These are phyloP conservation scores for Aaosphaeria pasadenensis DNA, from an alignment of 2,329 filamentous ascomycete genomes.

Conservation along the genomic window DNA sequence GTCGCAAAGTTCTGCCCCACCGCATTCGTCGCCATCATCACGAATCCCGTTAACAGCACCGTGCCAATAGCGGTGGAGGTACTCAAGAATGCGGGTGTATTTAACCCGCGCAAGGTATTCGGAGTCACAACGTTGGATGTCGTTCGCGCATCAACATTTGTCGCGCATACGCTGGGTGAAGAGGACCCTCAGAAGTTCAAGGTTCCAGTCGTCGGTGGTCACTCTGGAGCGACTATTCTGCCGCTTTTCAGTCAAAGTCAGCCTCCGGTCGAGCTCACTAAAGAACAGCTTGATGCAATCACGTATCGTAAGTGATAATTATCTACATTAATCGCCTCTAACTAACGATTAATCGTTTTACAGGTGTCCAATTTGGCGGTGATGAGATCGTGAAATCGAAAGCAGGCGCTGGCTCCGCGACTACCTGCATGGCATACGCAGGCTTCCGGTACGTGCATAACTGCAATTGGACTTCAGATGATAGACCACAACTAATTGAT, in stretches of 20 bases:
- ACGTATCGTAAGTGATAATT: neutral
- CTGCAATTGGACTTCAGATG: neutral
- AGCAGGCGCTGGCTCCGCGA: neutral
- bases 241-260: neutral
- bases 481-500: neutral
- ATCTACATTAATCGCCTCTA: neutral
- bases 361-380: neutral
- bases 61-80: neutral
- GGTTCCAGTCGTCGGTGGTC: neutral
- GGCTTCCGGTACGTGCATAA: neutral
- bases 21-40: neutral
- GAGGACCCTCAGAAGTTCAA: neutral
- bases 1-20: neutral
- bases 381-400: neutral
- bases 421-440: neutral
- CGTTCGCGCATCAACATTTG: neutral
- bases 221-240: neutral
- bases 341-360: neutral
- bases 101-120: neutral
- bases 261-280: neutral
- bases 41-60: neutral
- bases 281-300: neutral
- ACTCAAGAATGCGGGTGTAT: neutral
- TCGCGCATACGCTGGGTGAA: neutral
- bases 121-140: neutral